Conservation (phyloP, 495 filamentous ascomycete species). For the Apodospora peruviana region DNA sequence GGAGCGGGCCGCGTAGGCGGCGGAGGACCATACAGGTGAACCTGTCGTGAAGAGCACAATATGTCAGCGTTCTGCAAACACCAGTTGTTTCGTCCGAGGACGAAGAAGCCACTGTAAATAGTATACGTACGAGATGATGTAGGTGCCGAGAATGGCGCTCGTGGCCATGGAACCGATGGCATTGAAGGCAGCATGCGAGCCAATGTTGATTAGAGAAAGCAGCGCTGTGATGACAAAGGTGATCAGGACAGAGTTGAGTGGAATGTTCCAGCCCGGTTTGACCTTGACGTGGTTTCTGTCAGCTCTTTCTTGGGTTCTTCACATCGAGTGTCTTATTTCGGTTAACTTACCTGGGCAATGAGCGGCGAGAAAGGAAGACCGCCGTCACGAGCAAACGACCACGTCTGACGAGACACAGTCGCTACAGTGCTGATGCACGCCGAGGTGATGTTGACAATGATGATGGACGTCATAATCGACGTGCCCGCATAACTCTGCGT, state of each 20-base stretch:
- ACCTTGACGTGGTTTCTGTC: conserved; percentile 7
- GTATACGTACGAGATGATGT: conserved; percentile 34
- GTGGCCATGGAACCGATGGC: conserved; percentile 47
- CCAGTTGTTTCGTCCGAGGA: too few relatives aligned
- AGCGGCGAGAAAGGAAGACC: conserved; percentile 52
- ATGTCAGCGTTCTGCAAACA: too few relatives aligned
- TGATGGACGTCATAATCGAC: conserved; percentile 39
- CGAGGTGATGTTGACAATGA: conserved; percentile 41
- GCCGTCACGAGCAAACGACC: conserved; percentile 57
- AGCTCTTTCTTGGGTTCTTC: background rate
- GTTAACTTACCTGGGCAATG: conserved; percentile 24
- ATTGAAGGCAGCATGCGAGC: conserved; percentile 50
- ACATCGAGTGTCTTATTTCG: too few relatives aligned
- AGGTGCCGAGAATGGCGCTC: conserved; percentile 35
- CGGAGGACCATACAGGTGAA: conserved; percentile 24
- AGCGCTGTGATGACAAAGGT: conserved; percentile 46
- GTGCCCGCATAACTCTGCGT: conserved; percentile 37
- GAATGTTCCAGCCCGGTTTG: conserved; percentile 41
- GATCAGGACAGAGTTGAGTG: conserved; percentile 45
- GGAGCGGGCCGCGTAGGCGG: conserved; percentile 31
- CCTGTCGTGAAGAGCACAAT: too few relatives aligned
- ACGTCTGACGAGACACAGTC: conserved; percentile 48
- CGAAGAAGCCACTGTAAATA: too few relatives aligned
- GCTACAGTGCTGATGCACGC: conserved; percentile 46
- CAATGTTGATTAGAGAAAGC: conserved; percentile 57